Percentiles rank a stretch among this genome's conserved stretches.
Conservation (phyloP, 2,329 filamentous ascomycete species). For the Fusarium torreyae region DNA sequence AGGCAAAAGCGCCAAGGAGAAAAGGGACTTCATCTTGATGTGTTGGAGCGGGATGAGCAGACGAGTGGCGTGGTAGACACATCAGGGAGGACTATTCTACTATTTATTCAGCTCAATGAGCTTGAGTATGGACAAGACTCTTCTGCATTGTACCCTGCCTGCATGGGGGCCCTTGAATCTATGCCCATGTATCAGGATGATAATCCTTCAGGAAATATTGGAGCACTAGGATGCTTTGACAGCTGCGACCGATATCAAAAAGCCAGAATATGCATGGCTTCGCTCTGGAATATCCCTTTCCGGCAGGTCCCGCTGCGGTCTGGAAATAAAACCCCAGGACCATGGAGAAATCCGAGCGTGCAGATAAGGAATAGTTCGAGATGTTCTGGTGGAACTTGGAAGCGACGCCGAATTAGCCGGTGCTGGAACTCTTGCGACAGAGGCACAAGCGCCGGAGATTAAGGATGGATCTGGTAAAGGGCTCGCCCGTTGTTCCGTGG, state of each 20-base stretch:
- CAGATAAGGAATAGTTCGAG: no score
- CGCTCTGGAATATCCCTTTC: conserved; percentile 1
- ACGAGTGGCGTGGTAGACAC: background rate
- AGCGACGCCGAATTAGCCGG: background rate
- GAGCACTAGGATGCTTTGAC: conserved; percentile 17
- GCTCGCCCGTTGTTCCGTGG: background rate
- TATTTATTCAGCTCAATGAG: conserved; percentile 12
- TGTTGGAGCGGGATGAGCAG: conserved; percentile 16
- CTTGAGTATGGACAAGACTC: no score
- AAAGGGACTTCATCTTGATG: conserved; percentile 39
- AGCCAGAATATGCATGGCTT: background rate
- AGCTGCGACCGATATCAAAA: background rate
- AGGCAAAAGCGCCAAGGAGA: conserved; percentile 34
- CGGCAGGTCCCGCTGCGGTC: conserved; percentile 13
- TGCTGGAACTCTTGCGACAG: background rate
- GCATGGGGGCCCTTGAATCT: background rate
- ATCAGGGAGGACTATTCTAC: background rate
- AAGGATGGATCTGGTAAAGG: background rate
- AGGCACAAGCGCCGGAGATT: conserved; percentile 21
- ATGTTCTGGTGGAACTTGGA: no score
- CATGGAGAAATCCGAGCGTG: no score
- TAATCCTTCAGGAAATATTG: conserved; percentile 2
- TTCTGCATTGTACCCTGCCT: background rate
- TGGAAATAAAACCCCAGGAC: background rate
- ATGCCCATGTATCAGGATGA: conserved; percentile 1